Percentiles rank a stretch among this genome's conserved stretches.
Evolutionary conservation across 106 monocot species (phyloP).

Genomic region (Hemerocallis citrina): DNA sequence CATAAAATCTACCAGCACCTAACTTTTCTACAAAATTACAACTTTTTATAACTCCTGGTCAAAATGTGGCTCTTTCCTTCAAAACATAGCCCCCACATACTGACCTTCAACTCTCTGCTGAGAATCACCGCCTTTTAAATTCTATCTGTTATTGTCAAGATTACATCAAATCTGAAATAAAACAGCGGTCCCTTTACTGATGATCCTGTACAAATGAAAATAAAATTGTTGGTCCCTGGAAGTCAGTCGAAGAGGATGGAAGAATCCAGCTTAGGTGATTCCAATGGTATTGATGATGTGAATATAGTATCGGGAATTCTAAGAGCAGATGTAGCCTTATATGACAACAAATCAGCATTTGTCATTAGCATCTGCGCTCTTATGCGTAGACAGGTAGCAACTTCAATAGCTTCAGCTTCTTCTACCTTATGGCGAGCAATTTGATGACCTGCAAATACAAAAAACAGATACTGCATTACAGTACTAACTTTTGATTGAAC

Average conservation of each 20-base stretch:
- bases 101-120: not conserved
- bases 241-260: slow-evolving; percentile 14
- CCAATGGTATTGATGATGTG: slow-evolving; percentile 1
- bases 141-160: not conserved
- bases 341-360: slow-evolving; percentile 57
- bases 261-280: slow-evolving; percentile 18
- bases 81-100: slow-evolving; percentile 1
- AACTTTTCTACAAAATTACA: slow-evolving; percentile 16
- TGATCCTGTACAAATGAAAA: slow-evolving; percentile 9
- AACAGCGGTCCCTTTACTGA: not conserved
- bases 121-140: slow-evolving; percentile 4
- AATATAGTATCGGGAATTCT: slow-evolving; percentile 43
- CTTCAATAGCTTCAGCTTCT: slow-evolving; percentile 28
- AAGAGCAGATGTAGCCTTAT: slow-evolving; percentile 57
- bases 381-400: slow-evolving; percentile 31
- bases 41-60: too few relatives aligned
- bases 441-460: not conserved
- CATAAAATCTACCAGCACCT: slow-evolving; percentile 14
- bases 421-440: slow-evolving; percentile 28
- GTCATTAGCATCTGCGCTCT: slow-evolving; percentile 57
- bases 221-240: not conserved
- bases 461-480: too few relatives aligned
- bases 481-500: too few relatives aligned
- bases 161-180: slow-evolving; percentile 1
- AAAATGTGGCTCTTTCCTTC: slow-evolving; percentile 8